Percentiles rank a stretch among this genome's conserved stretches.
These are phyloP conservation scores for Mycotypha africana DNA, from an alignment of 371 early-diverging fungal species.

Conservation along the genomic window DNA sequence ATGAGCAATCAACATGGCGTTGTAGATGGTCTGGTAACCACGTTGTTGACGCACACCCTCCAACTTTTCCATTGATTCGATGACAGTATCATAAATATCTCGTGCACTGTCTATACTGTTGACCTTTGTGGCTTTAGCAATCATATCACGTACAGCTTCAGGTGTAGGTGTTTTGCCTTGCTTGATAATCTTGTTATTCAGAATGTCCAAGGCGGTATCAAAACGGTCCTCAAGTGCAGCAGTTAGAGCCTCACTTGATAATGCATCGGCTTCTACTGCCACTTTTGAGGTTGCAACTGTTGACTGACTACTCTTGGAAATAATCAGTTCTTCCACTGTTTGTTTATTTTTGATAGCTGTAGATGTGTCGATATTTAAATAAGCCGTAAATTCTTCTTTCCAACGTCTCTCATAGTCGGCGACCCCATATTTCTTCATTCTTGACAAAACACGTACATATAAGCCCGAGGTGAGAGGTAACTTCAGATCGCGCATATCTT, in stretches of 20 bases:
- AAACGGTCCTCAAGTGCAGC: conserved; percentile 22
- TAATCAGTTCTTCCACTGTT: no score
- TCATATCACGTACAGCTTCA: conserved; percentile 40
- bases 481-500: conserved; percentile 19
- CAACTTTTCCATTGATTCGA: conserved; percentile 12
- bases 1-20: conserved; percentile 52
- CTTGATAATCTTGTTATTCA: conserved; percentile 25
- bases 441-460: conserved; percentile 17
- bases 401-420: conserved; percentile 27
- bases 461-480: conserved; percentile 6
- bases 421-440: conserved; percentile 18
- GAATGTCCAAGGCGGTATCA: conserved; percentile 17
- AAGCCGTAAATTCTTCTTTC: conserved; percentile 26
- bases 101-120: conserved; percentile 17
- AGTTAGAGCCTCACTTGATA: conserved; percentile 26
- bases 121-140: conserved; percentile 23
- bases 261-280: conserved; percentile 15
- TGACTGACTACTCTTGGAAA: not conserved
- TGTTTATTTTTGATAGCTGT: conserved; percentile 1
- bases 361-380: conserved; percentile 8
- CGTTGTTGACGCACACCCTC: conserved; percentile 11
- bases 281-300: not conserved
- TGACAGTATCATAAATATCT: conserved; percentile 24
- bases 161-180: conserved; percentile 28
- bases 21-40: conserved; percentile 22